phyloP scores from a whole-genome alignment of 306 rosid species.

The Herpetospermum pedunculosum region DNA sequence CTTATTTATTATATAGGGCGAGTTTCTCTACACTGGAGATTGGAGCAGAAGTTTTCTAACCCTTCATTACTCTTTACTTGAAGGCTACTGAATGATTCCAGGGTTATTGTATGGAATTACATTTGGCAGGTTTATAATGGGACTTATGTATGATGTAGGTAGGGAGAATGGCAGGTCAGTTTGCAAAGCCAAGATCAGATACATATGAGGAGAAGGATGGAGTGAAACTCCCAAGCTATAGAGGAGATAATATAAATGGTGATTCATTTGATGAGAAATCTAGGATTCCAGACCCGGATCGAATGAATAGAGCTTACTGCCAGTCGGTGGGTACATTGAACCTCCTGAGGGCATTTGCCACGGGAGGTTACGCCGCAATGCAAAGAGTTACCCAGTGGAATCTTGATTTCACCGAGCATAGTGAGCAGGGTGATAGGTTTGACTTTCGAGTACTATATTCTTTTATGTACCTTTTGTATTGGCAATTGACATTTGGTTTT shows the following conservation, averaged over 20 bases:
- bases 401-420: conserved; percentile 29
- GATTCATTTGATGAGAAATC: conserved; percentile 26
- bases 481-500: neutral
- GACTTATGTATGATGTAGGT: conserved; percentile 14
- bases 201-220: conserved; percentile 28
- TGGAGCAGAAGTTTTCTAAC: neutral
- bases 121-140: neutral
- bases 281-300: conserved; percentile 28
- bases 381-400: conserved; percentile 37
- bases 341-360: conserved; percentile 35
- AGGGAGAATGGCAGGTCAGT: conserved; percentile 42
- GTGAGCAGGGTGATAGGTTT: conserved; percentile 35
- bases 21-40: neutral
- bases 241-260: conserved; percentile 35
- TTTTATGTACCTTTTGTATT: neutral
- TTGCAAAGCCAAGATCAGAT: conserved; percentile 38
- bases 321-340: conserved; percentile 32
- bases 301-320: conserved; percentile 31
- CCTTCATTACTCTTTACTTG: neutral
- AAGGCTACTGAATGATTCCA: neutral
- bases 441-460: neutral
- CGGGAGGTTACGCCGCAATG: conserved; percentile 38
- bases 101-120: neutral
- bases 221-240: conserved; percentile 34
- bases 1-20: neutral